Conservation (phyloP, 129 eudicot genomes). For the Apium graveolens region DNA sequence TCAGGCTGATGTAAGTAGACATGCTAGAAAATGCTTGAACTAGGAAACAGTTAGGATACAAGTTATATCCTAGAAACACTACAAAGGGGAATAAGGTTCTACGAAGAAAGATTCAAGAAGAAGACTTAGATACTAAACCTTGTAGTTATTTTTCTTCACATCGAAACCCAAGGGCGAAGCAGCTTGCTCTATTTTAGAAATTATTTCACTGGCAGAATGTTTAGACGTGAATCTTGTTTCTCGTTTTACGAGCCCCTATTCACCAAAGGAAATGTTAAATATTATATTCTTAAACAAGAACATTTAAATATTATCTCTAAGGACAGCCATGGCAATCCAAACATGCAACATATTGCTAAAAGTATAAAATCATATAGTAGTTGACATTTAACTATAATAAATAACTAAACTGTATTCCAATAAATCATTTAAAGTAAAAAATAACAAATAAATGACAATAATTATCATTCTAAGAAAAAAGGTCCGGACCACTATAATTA, state of each 20-base stretch:
- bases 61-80: not conserved
- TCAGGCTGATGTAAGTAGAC: not conserved
- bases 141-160: slow-evolving; percentile 87
- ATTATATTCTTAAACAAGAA: not conserved
- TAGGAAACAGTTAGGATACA: not conserved
- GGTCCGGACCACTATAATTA: not conserved
- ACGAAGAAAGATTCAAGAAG: not conserved
- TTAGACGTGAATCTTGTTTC: slow-evolving; percentile 97
- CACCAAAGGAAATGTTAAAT: slow-evolving; percentile 19
- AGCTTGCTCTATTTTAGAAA: slow-evolving; percentile 85
- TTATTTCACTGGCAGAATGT: slow-evolving; percentile 69
- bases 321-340: not conserved
- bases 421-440: not conserved
- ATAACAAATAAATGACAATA: no score
- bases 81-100: not conserved
- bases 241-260: slow-evolving; percentile 87
- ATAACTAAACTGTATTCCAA: not conserved
- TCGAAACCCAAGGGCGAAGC: slow-evolving; percentile 90
- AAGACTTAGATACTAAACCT: slow-evolving; percentile 32
- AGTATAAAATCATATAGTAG: not conserved
- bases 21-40: not conserved
- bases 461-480: not conserved
- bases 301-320: not conserved
- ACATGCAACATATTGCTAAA: not conserved
- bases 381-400: not conserved